phyloP scores from a whole-genome alignment of 1,139 yeast species.

The Saccharomycopsis crataegensis region DNA sequence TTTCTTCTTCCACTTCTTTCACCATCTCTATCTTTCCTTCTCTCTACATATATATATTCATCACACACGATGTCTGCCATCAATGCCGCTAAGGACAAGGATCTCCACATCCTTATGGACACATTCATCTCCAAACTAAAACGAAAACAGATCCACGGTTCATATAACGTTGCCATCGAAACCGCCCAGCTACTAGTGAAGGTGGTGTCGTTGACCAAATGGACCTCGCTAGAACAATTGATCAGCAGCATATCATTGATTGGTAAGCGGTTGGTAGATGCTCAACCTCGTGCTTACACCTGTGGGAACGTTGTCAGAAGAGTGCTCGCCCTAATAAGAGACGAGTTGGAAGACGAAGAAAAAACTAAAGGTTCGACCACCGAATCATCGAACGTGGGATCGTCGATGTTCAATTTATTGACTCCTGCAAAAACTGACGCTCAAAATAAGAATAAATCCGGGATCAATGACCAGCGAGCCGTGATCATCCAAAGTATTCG shows the following conservation, averaged over 20 bases:
- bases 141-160: constrained; percentile 25
- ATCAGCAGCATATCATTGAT: constrained; percentile 61
- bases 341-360: constrained; percentile 60
- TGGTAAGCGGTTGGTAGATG: constrained; percentile 50
- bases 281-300: constrained; percentile 74
- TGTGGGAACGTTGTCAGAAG: constrained; percentile 90
- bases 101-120: constrained; percentile 15
- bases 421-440: constrained; percentile 39
- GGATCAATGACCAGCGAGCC: constrained; percentile 66
- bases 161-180: constrained; percentile 74
- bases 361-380: constrained; percentile 6
- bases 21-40: neutral
- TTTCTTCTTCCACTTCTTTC: neutral
- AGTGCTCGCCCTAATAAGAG: constrained; percentile 80
- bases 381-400: constrained; percentile 46
- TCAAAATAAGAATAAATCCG: constrained; percentile 29
- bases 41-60: neutral
- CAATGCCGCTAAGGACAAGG: constrained; percentile 12
- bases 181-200: constrained; percentile 84
- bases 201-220: constrained; percentile 82
- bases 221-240: constrained; percentile 72
- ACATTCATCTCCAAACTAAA: constrained; percentile 17
- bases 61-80: constrained; percentile 4
- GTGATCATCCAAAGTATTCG: constrained; percentile 90
- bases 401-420: constrained; percentile 83